These are phyloP conservation scores for Insectozyma bohioensis DNA, from an alignment of 1,139 yeast species.

Conservation along the genomic window DNA sequence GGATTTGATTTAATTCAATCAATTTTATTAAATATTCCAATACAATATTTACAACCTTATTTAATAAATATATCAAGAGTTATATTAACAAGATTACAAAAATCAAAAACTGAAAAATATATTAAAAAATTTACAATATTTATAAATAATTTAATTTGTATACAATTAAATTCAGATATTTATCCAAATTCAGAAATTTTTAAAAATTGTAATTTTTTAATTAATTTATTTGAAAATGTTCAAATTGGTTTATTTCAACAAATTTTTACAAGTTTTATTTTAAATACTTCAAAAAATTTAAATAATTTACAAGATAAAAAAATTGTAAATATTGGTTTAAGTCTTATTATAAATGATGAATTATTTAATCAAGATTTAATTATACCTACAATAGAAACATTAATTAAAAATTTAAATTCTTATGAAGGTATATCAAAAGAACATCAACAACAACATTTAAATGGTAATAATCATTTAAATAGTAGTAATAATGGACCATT, in stretches of 20 bases:
- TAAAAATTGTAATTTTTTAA: slow-evolving; percentile 52
- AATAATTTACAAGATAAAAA: slow-evolving; percentile 75
- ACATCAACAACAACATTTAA: slow-evolving; percentile 5
- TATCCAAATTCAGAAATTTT: slow-evolving; percentile 18
- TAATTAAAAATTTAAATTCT: slow-evolving; percentile 46
- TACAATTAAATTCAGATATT: slow-evolving; percentile 30
- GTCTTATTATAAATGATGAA: slow-evolving; percentile 40
- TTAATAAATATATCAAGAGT: slow-evolving; percentile 73
- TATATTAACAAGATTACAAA: slow-evolving; percentile 76
- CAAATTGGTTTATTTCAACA: slow-evolving; percentile 67
- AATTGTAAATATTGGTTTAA: slow-evolving; percentile 70
- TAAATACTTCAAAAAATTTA: slow-evolving; percentile 66
- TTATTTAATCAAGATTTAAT: slow-evolving; percentile 36
- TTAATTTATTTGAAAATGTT: slow-evolving; percentile 59
- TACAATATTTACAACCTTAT: slow-evolving; percentile 50
- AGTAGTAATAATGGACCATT: slow-evolving; percentile 19
- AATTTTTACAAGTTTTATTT: slow-evolving; percentile 59
- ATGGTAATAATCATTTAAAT: background rate
- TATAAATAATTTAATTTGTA: slow-evolving; percentile 52
- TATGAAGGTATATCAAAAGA: slow-evolving; percentile 38
- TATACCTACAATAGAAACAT: slow-evolving; percentile 50
- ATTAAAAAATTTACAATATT: slow-evolving; percentile 71
- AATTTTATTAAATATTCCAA: slow-evolving; percentile 60
- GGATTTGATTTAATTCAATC: slow-evolving; percentile 85
- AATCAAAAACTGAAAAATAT: slow-evolving; percentile 78